Conservation (phyloP, 768 basidiomycete genomes). For the Leccinum longicurvipes region DNA sequence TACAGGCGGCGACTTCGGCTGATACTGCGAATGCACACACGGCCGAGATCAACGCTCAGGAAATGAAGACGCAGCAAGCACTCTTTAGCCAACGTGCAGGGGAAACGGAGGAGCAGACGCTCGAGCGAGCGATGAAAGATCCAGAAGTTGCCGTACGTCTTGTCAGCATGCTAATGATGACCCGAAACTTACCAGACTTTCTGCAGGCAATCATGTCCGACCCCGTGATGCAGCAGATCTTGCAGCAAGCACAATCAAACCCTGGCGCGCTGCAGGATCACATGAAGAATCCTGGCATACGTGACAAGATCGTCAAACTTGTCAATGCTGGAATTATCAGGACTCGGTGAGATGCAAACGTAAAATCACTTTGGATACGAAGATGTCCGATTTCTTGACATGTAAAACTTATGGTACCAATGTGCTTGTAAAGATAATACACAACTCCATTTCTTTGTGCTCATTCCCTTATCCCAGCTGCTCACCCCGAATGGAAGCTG, state of each 20-base stretch:
- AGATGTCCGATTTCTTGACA: conserved; percentile 11
- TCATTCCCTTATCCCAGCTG: neutral
- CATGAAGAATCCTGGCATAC: conserved; percentile 87
- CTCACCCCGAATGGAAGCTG: conserved; percentile 12
- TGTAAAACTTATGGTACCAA: conserved; percentile 23
- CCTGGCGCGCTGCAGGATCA: conserved; percentile 91
- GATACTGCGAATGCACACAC: conserved; percentile 83
- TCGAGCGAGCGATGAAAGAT: conserved; percentile 94
- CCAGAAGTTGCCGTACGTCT: conserved; percentile 85
- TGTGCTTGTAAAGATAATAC: conserved; percentile 25
- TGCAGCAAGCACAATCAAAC: conserved; percentile 90
- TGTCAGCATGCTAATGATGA: neutral
- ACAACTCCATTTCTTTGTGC: neutral
- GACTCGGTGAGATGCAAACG: conserved; percentile 53
- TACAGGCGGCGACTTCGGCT: conserved; percentile 70
- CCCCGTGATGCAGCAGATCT: conserved; percentile 90
- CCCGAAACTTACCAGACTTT: conserved; percentile 4
- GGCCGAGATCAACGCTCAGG: conserved; percentile 76
- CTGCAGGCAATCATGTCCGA: conserved; percentile 78
- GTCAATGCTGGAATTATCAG: conserved; percentile 92
- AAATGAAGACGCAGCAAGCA: conserved; percentile 78
- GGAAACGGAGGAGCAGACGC: conserved; percentile 90
- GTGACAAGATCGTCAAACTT: conserved; percentile 82
- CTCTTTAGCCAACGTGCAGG: conserved; percentile 72
- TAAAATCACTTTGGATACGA: conserved; percentile 9